These are phyloP conservation scores for Dactylellina parvicollis DNA, from an alignment of 2,329 filamentous ascomycete species.

Conservation along the genomic window DNA sequence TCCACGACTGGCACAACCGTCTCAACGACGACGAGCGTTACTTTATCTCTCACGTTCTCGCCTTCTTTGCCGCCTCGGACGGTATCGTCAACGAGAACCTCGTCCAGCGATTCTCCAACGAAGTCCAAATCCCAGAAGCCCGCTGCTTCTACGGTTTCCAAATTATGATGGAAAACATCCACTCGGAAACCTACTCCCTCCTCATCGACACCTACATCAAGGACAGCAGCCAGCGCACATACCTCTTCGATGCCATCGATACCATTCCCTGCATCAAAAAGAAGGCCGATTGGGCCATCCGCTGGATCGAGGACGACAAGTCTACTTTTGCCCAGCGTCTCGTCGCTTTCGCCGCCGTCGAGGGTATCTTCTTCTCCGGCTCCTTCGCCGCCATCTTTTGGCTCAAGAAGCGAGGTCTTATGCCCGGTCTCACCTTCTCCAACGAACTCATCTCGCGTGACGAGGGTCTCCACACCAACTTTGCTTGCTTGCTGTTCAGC, in stretches of 20 bases:
- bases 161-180: conserved; percentile 99
- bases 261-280: conserved; percentile 98
- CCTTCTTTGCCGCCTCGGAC: conserved; percentile 98
- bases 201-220: conserved; percentile 99
- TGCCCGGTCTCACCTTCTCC: conserved; percentile 98
- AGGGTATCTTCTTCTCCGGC: conserved; percentile 99
- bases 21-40: conserved; percentile 96
- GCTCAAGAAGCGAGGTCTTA: conserved; percentile 99
- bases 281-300: conserved; percentile 97
- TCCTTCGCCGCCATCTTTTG: conserved; percentile 99
- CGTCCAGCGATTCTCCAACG: conserved; percentile 93
- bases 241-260: conserved; percentile 98
- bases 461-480: conserved; percentile 99
- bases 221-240: conserved; percentile 90
- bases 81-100: conserved; percentile 99
- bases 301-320: conserved; percentile 92
- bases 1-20: conserved; percentile 99
- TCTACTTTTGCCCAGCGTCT: conserved; percentile 96
- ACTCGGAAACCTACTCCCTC: conserved; percentile 98
- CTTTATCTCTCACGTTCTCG: conserved; percentile 98
- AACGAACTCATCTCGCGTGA: conserved; percentile 99
- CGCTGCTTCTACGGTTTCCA: conserved; percentile 99
- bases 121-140: conserved; percentile 96
- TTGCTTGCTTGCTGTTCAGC: conserved; percentile 96
- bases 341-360: conserved; percentile 94